A percentile compares a stretch with the other conserved stretches of the same genome.
Evolutionary conservation across 2,329 filamentous ascomycete genomes (phyloP).

Genomic region (Sporothrix variecibatus): DNA sequence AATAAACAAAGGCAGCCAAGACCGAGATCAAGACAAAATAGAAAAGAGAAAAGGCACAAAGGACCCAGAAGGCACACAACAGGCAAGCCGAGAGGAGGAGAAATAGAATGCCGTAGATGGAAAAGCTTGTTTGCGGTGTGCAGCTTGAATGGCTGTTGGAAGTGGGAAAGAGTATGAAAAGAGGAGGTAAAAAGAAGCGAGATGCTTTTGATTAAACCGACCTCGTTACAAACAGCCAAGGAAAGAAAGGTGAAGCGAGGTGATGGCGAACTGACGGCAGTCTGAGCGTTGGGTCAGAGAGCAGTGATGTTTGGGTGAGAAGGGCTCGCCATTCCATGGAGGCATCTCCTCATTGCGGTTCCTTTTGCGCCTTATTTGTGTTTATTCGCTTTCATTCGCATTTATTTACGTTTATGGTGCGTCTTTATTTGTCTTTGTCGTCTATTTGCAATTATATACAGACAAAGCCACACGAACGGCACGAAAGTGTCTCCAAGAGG

Average conservation of each 20-base stretch:
- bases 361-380: neutral
- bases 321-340: neutral
- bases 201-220: neutral
- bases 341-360: neutral
- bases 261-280: neutral
- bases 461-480: no score
- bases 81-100: neutral
- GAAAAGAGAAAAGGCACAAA: neutral
- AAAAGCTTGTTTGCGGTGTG: neutral
- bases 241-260: neutral
- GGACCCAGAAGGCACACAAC: neutral
- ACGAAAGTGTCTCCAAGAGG: slow-evolving; percentile 8
- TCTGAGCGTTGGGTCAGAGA: neutral
- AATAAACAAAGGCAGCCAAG: neutral
- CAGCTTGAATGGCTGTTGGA: no score
- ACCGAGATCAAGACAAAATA: neutral
- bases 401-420: neutral
- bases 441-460: no score
- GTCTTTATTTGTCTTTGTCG: neutral
- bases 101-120: neutral
- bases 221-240: neutral
- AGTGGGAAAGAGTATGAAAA: neutral
- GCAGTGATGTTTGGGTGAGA: neutral
- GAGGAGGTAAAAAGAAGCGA: slow-evolving; percentile 10
- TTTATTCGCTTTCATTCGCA: neutral